Evolutionary conservation across 441 rosid genomes (phyloP).

Genomic region (Pelargonium fulgidum): DNA sequence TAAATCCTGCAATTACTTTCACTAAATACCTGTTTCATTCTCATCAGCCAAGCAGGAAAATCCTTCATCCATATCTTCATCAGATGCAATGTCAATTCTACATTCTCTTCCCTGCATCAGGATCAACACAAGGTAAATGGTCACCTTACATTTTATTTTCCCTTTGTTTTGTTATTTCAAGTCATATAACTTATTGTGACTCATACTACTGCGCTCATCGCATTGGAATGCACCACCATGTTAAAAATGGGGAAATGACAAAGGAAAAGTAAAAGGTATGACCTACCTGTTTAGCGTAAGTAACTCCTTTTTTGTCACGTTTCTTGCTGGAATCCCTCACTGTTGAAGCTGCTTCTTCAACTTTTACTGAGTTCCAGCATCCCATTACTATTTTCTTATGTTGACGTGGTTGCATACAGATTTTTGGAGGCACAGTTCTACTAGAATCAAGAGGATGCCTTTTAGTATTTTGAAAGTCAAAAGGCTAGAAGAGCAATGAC

Average conservation of each 20-base stretch:
- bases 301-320: slow-evolving; percentile 21
- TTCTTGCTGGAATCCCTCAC: slow-evolving; percentile 23
- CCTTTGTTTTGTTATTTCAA: not conserved
- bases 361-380: slow-evolving; percentile 56
- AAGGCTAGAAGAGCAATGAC: slow-evolving; percentile 1
- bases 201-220: slow-evolving; percentile 6
- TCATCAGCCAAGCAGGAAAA: slow-evolving; percentile 59
- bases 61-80: slow-evolving; percentile 74
- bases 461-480: slow-evolving; percentile 5
- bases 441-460: slow-evolving; percentile 34
- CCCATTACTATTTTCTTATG: slow-evolving; percentile 44
- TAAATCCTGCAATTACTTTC: not conserved
- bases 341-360: slow-evolving; percentile 23
- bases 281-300: slow-evolving; percentile 35
- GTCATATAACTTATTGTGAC: slow-evolving; percentile 6
- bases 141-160: not conserved
- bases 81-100: slow-evolving; percentile 49
- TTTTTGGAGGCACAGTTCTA: slow-evolving; percentile 29
- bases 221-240: slow-evolving; percentile 6
- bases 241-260: not conserved
- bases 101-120: slow-evolving; percentile 40
- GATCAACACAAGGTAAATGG: slow-evolving; percentile 10
- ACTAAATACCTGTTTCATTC: slow-evolving; percentile 47
- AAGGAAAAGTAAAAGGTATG: not conserved
- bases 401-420: slow-evolving; percentile 22